Percentiles rank a stretch among this genome's conserved stretches.
These are phyloP conservation scores for Taxillus chinensis DNA, from an alignment of 164 flowering plant genomes.

Conservation along the genomic window DNA sequence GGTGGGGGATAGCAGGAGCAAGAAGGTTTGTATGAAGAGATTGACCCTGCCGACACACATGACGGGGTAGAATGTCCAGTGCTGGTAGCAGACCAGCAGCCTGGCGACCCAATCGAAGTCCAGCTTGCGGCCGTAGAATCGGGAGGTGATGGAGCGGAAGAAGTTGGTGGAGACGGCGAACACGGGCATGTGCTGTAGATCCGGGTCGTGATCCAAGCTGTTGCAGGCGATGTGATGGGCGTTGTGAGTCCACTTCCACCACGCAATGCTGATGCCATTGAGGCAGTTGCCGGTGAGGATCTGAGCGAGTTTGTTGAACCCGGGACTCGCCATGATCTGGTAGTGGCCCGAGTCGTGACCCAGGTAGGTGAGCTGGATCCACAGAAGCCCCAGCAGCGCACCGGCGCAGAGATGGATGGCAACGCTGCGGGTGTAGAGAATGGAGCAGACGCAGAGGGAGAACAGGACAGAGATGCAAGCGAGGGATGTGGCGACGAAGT, in stretches of 20 bases:
- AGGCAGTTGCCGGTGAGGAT: too few species aligned
- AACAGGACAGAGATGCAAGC: too few species aligned
- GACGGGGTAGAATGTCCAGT: conserved; percentile 50
- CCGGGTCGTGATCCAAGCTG: too few species aligned
- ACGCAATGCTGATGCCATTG: too few species aligned
- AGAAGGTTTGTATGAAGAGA: conserved; percentile 39
- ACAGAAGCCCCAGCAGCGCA: background rate
- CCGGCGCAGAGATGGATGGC: too few species aligned
- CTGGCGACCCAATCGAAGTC: conserved; percentile 29
- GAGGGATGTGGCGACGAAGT: conserved; percentile 1
- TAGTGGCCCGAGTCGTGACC: background rate
- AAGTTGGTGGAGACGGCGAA: background rate
- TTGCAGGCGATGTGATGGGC: too few species aligned
- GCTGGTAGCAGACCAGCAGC: conserved; percentile 55
- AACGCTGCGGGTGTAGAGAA: too few species aligned
- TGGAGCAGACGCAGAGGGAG: too few species aligned
- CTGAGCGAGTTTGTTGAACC: too few species aligned
- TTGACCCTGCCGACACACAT: conserved; percentile 49
- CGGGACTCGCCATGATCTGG: too few species aligned
- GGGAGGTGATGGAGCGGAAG: conserved; percentile 40
- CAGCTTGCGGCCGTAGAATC: conserved; percentile 32
- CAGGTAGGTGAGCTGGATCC: background rate
- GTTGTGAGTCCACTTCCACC: too few species aligned
- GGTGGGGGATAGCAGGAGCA: conserved; percentile 30
- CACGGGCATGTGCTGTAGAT: too few species aligned